Base-by-base conservation (phyloP, 225 moss, liverwort and hornwort genomes). In the Lunularia cruciata region DNA sequence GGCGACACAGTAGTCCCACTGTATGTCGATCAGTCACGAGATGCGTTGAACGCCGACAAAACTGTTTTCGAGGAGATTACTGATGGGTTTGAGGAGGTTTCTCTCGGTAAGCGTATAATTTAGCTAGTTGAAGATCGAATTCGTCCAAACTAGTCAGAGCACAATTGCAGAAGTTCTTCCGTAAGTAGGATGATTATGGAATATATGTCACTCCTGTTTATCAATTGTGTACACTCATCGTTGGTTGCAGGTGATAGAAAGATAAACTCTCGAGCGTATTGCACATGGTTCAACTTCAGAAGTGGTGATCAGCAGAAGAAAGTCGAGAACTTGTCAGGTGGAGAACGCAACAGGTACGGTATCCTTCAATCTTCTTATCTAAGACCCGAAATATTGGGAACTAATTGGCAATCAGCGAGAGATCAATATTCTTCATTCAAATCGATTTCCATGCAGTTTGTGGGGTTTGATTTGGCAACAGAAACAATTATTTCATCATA, bases 1-100 rank as follows among this genome's bases (percentile, higher is more conserved):
- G 96, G 96, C 18, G 96, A 96, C 64, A 96, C 96, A 31, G 96
- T 96, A 8, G 83, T 90, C 62, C 92, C 96, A 43, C 88, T 96
- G 15, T 96, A 96, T 57, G 90, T 92, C 22, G 96, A 96, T 68
- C 96, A 96, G 76, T 96, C 96, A 32, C 87, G 96, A 73, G 96
- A 87, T 59, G 69, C 87, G 36, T 83, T 96, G 47, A 79, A 88
- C 76, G 34, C 90, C 43, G 82, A 79, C 22, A 96, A 96, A 69
- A 79, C 73, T 58, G 96, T 92, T 28, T 96, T 90, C 25, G 84
- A 96, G 65, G 96, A 96, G 75, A 90, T 96, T 55, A 89, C 92
- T 6, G 85, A 78, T 56, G 92, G 92, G 39, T 85, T 70, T 69
- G 96, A 96, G 45, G 96, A 96, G 62, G 67, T 92, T 39, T 49